Evolutionary conservation across 2,329 filamentous ascomycete genomes (phyloP).

Genomic region (Colletotrichum karsti): DNA sequence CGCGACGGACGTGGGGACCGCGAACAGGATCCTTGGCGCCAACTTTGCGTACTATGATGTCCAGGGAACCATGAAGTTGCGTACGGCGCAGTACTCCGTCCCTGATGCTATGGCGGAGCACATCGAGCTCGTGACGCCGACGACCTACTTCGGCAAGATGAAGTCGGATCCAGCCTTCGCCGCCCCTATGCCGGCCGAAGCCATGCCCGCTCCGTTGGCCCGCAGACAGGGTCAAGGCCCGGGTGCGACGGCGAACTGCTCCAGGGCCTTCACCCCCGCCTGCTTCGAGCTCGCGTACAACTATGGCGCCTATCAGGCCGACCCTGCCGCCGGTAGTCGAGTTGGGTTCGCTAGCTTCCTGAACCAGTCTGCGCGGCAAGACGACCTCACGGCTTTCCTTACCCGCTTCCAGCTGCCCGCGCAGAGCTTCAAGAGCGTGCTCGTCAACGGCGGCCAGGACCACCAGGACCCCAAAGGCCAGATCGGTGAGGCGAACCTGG

Average conservation of each 20-base stretch:
- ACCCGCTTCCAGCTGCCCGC: conserved; percentile 47
- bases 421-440: conserved; percentile 51
- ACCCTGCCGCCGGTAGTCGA: conserved; percentile 52
- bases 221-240: conserved; percentile 26
- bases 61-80: conserved; percentile 44
- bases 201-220: neutral
- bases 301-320: conserved; percentile 53
- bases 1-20: conserved; percentile 42
- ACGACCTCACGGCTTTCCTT: conserved; percentile 49
- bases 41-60: conserved; percentile 50
- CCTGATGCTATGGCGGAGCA: conserved; percentile 43
- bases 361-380: conserved; percentile 56
- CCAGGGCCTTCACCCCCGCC: conserved; percentile 49
- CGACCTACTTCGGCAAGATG: conserved; percentile 52
- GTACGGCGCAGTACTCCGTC: conserved; percentile 37
- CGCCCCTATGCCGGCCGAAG: neutral
- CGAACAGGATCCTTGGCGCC: conserved; percentile 50
- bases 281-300: conserved; percentile 60
- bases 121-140: conserved; percentile 55
- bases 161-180: conserved; percentile 20
- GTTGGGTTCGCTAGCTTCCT: conserved; percentile 61
- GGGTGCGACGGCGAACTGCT: conserved; percentile 33
- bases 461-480: conserved; percentile 43
- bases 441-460: conserved; percentile 49
- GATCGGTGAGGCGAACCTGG: conserved; percentile 67